Evolutionary conservation across 257 asterid genomes (phyloP).

Genomic region (Catharanthus roseus): DNA sequence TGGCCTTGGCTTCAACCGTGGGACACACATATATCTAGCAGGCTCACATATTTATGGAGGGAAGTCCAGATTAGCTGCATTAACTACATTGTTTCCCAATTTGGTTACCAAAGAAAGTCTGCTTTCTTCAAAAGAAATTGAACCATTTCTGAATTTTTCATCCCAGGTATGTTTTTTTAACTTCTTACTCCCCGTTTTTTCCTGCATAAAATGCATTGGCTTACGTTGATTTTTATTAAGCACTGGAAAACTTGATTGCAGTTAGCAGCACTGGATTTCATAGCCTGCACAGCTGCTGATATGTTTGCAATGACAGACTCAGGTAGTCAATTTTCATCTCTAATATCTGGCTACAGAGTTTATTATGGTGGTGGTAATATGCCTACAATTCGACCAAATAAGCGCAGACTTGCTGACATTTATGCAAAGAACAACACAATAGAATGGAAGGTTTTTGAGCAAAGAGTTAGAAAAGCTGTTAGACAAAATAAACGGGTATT

Average conservation of each 20-base stretch:
- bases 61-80: slow-evolving; percentile 66
- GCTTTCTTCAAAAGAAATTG: slow-evolving; percentile 76
- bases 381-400: slow-evolving; percentile 97
- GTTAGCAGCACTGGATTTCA: slow-evolving; percentile 96
- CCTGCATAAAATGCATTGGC: neutral
- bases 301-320: slow-evolving; percentile 97
- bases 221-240: neutral
- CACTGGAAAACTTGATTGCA: slow-evolving; percentile 34
- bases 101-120: slow-evolving; percentile 81
- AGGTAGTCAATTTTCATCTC: slow-evolving; percentile 92
- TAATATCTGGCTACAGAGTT: slow-evolving; percentile 82
- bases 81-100: slow-evolving; percentile 88
- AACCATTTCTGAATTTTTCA: slow-evolving; percentile 70
- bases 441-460: slow-evolving; percentile 88
- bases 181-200: neutral
- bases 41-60: slow-evolving; percentile 98
- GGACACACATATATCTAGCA: slow-evolving; percentile 79
- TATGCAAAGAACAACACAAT: slow-evolving; percentile 82
- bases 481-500: slow-evolving; percentile 88
- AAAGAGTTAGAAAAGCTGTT: slow-evolving; percentile 86
- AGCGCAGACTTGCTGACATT: slow-evolving; percentile 90
- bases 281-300: slow-evolving; percentile 88
- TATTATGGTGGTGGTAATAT: slow-evolving; percentile 80
- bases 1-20: slow-evolving; percentile 84
- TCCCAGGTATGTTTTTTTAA: slow-evolving; percentile 58